These are phyloP conservation scores for Artomyces pyxidatus DNA, from an alignment of 768 basidiomycete species.

Conservation along the genomic window DNA sequence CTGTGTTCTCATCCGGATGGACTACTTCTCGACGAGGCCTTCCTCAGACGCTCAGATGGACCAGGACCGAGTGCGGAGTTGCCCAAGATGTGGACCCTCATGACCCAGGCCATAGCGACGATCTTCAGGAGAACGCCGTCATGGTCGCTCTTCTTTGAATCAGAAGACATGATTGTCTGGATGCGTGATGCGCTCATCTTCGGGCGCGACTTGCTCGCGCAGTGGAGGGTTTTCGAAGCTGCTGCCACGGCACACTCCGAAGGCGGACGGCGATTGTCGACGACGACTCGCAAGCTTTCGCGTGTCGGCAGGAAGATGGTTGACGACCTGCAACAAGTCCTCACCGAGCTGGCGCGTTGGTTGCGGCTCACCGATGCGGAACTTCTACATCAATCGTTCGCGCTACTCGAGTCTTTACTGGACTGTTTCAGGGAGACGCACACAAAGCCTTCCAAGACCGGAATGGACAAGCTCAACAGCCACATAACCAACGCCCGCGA, in stretches of 20 bases:
- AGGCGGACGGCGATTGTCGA: constrained; percentile 19
- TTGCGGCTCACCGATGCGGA: constrained; percentile 89
- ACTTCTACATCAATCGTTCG: constrained; percentile 80
- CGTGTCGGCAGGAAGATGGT: constrained; percentile 67
- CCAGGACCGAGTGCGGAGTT: constrained; percentile 45
- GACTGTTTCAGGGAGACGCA: constrained; percentile 62
- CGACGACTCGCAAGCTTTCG: constrained; percentile 37
- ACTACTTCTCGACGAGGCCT: constrained; percentile 49
- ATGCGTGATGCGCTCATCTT: constrained; percentile 98
- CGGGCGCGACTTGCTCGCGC: constrained; percentile 75
- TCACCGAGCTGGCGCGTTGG: constrained; percentile 80
- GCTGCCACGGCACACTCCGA: constrained; percentile 38
- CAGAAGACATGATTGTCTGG: constrained; percentile 86
- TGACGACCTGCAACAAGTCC: constrained; percentile 63
- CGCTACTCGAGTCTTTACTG: constrained; percentile 73
- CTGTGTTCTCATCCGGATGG: constrained; percentile 71
- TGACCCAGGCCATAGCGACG: constrained; percentile 70
- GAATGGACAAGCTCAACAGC: constrained; percentile 59
- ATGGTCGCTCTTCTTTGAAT: constrained; percentile 79
- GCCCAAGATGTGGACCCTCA: constrained; percentile 70
- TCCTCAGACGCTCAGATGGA: constrained; percentile 37
- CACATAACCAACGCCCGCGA: constrained; percentile 53
- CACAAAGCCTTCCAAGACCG: constrained; percentile 45
- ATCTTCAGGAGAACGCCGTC: constrained; percentile 79
- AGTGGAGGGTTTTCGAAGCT: constrained; percentile 72